Conservation (phyloP, 176 grass and related monocot genomes). For the Musa beccarii region DNA sequence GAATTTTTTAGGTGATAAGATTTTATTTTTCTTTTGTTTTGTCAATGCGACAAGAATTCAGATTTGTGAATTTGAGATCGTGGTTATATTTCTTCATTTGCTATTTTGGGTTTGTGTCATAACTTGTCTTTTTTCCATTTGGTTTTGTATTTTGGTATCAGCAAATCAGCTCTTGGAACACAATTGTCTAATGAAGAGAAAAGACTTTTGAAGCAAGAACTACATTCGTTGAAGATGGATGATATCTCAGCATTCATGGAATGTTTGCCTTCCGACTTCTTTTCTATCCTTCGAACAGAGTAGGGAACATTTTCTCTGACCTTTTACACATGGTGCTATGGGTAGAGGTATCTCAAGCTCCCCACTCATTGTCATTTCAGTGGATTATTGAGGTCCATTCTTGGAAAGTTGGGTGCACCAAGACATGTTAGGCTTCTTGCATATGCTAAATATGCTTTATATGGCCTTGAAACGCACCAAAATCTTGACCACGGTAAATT, state of each 20-base stretch:
- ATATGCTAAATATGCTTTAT: conserved; percentile 75
- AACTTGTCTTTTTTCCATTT: background rate
- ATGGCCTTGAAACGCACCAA: conserved; percentile 50
- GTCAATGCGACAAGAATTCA: no score
- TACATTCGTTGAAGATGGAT: conserved; percentile 60
- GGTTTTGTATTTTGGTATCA: conserved; percentile 26
- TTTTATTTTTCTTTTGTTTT: no score
- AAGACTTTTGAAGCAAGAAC: conserved; percentile 51
- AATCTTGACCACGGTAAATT: conserved; percentile 32
- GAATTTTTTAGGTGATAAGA: no score
- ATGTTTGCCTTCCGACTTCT: conserved; percentile 75
- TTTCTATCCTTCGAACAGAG: conserved; percentile 74
- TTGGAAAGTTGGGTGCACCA: conserved; percentile 56
- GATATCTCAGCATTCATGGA: conserved; percentile 90
- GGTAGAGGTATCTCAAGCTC: background rate
- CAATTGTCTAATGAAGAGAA: conserved; percentile 81
- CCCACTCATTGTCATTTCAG: conserved; percentile 29
- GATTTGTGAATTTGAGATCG: no score
- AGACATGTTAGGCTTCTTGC: conserved; percentile 65
- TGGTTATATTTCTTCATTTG: no score
- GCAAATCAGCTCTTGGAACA: conserved; percentile 64
- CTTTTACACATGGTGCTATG: background rate
- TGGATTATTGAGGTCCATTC: conserved; percentile 74
- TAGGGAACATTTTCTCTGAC: conserved; percentile 20
- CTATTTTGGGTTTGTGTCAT: no score